Base-by-base conservation (phyloP, 1,284 basidiomycete species). In the Laetiporus sulphureus region DNA sequence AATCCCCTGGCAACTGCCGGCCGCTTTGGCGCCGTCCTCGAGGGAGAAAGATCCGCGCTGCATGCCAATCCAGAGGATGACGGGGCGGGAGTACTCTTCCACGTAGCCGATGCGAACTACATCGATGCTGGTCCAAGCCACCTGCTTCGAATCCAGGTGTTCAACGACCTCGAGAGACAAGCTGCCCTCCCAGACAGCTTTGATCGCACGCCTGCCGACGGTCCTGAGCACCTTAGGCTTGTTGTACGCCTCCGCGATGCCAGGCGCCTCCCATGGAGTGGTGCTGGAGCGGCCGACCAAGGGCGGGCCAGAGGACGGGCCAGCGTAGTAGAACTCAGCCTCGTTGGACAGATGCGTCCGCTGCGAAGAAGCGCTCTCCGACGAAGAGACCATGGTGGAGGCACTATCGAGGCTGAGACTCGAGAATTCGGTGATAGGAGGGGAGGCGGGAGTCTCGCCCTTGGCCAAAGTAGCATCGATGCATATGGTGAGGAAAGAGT, bases 61-160 rank as follows among this genome's bases (percentile, higher is more conserved):
- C 4, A 65, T 59, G 6, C 63, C 63, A 2, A 65, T 46, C 52
- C 51, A 59, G 23, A 63, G 38, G 39, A 57, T 23, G 43, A 51
- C 44, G 30, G 57, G 56, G 36, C 44, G 30, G 35, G 45, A 42
- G 38, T 45, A 15, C 22, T 53, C 36, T 29, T 36, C 53, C 36
- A 47, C 45, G 12, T 29, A 15, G 21, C 51, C 51, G 18, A 60
- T 50, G 34, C 55, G 55, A 24, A 56, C 32, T 10, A 47, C 44
- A 38, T 51, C 30, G 25, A 55, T 24, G 25, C 33, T 51, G 12
- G 54, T 47, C 11, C 43, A 55, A 39, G 48, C 11, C 21, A 60
- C 53, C 41, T 41, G 23, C 44, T 48, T 42, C 12, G 24, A 21
- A 29, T 33, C 19, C 38, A 57, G 32, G 31, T 41, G 44, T 20